Evolutionary conservation across 495 filamentous ascomycete genomes (phyloP).

Genomic region (Astrothelium subdiscretum): DNA sequence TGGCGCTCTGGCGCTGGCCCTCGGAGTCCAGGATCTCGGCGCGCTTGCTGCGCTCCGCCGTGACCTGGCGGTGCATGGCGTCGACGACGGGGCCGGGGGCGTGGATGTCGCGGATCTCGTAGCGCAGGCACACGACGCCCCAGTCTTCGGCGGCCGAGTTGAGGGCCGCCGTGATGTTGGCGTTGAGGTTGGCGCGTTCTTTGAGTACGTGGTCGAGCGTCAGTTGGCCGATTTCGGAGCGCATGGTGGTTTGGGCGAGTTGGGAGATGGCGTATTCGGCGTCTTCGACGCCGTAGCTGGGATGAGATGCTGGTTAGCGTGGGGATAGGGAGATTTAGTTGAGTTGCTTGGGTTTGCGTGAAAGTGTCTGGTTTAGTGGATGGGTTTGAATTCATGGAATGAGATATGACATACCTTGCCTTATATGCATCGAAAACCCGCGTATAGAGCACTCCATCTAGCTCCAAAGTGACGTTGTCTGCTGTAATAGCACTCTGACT

Average conservation of each 20-base stretch:
- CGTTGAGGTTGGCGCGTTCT: slow-evolving; percentile 89
- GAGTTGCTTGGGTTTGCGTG: too few relatives aligned
- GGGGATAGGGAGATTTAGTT: background rate
- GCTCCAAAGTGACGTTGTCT: slow-evolving; percentile 92
- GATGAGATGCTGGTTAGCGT: background rate
- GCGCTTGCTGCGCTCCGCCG: slow-evolving; percentile 89
- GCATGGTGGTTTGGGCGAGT: slow-evolving; percentile 97
- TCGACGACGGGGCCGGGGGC: slow-evolving; percentile 84
- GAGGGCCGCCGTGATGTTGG: slow-evolving; percentile 93
- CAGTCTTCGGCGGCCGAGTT: slow-evolving; percentile 95
- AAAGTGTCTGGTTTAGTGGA: too few relatives aligned
- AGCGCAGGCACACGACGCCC: slow-evolving; percentile 91
- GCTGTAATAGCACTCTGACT: slow-evolving; percentile 94
- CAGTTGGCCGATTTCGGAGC: slow-evolving; percentile 90
- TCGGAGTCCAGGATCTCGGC: slow-evolving; percentile 95
- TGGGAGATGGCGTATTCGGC: slow-evolving; percentile 98
- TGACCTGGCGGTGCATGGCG: slow-evolving; percentile 97
- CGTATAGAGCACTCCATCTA: slow-evolving; percentile 92
- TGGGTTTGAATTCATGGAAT: too few relatives aligned
- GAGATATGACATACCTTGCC: slow-evolving; percentile 50
- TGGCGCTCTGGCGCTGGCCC: slow-evolving; percentile 88
- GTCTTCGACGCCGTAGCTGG: slow-evolving; percentile 93
- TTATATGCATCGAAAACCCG: slow-evolving; percentile 96
- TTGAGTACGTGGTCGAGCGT: slow-evolving; percentile 95
- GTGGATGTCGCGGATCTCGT: slow-evolving; percentile 97